A percentile compares a stretch with the other conserved stretches of the same genome.
These are phyloP conservation scores for Mortierella alpina DNA, from an alignment of 192 early-diverging fungal genomes.

Conservation along the genomic window DNA sequence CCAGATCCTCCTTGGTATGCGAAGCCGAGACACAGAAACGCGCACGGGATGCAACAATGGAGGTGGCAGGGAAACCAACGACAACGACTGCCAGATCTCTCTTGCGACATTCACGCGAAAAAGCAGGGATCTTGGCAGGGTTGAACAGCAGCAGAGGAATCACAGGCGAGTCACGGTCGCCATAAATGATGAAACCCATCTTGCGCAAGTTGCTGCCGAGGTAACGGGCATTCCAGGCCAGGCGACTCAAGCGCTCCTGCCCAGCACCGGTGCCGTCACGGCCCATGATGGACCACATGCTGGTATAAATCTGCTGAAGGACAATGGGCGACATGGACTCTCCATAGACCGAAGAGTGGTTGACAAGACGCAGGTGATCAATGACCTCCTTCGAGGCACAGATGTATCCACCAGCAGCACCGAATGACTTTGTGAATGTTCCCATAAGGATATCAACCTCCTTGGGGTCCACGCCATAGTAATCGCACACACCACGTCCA, in stretches of 20 bases:
- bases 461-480: constrained; percentile 89
- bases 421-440: constrained; percentile 98
- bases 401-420: constrained; percentile 96
- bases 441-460: constrained; percentile 97
- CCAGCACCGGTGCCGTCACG: constrained; percentile 89
- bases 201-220: constrained; percentile 82
- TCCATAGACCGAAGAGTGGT: constrained; percentile 89
- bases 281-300: constrained; percentile 93
- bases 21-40: constrained; percentile 95
- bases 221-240: constrained; percentile 90
- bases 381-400: constrained; percentile 78
- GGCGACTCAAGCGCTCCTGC: constrained; percentile 81
- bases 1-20: constrained; percentile 94
- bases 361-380: constrained; percentile 81
- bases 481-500: constrained; percentile 96
- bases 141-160: constrained; percentile 92
- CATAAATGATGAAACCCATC: constrained; percentile 96
- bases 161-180: constrained; percentile 88
- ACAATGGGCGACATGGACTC: constrained; percentile 90
- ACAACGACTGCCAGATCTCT: constrained; percentile 95
- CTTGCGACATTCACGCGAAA: constrained; percentile 90
- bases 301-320: constrained; percentile 89
- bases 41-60: constrained; percentile 94
- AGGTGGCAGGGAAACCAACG: constrained; percentile 97
- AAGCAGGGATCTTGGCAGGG: constrained; percentile 97